Percentiles rank a stretch among this genome's conserved stretches.
These are phyloP conservation scores for Gloeopeniophorella convolvens DNA, from an alignment of 768 basidiomycete species.

Conservation along the genomic window DNA sequence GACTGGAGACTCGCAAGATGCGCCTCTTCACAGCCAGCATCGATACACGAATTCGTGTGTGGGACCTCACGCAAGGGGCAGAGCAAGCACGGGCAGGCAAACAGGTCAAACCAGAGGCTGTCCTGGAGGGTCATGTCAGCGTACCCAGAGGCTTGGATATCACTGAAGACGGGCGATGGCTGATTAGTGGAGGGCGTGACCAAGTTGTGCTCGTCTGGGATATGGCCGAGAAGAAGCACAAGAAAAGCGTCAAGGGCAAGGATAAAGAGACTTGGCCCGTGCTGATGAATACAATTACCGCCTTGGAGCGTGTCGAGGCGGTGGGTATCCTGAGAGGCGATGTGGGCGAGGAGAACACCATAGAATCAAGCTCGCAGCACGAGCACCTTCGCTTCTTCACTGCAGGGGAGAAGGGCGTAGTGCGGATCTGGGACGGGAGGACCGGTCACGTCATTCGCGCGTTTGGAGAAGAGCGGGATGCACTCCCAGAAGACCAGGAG, in stretches of 20 bases:
- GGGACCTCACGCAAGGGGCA: conserved; percentile 59
- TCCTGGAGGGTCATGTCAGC: conserved; percentile 94
- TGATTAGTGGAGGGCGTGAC: conserved; percentile 89
- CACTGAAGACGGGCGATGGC: conserved; percentile 79
- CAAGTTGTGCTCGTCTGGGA: conserved; percentile 94
- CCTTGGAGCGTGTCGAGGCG: conserved; percentile 82
- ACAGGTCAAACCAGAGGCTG: conserved; percentile 57
- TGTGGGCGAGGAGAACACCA: conserved; percentile 44
- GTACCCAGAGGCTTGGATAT: conserved; percentile 90
- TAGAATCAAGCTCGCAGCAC: conserved; percentile 35
- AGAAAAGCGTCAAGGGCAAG: conserved; percentile 42
- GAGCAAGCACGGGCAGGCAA: conserved; percentile 50
- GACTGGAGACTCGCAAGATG: conserved; percentile 44
- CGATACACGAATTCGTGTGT: conserved; percentile 88
- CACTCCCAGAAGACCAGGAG: conserved; percentile 50
- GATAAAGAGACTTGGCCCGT: conserved; percentile 44
- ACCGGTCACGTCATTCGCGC: conserved; percentile 58
- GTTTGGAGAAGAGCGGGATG: conserved; percentile 44
- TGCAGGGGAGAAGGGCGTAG: conserved; percentile 82
- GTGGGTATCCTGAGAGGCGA: conserved; percentile 61
- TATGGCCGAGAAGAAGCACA: conserved; percentile 33
- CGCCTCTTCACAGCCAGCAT: conserved; percentile 87
- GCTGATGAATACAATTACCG: conserved; percentile 72
- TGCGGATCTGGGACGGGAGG: conserved; percentile 80
- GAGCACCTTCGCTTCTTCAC: conserved; percentile 67